Percentiles rank a stretch among this genome's conserved stretches.
phyloP scores from a whole-genome alignment of 2,329 filamentous ascomycete species.

The Conoideocrella luteorostrata region DNA sequence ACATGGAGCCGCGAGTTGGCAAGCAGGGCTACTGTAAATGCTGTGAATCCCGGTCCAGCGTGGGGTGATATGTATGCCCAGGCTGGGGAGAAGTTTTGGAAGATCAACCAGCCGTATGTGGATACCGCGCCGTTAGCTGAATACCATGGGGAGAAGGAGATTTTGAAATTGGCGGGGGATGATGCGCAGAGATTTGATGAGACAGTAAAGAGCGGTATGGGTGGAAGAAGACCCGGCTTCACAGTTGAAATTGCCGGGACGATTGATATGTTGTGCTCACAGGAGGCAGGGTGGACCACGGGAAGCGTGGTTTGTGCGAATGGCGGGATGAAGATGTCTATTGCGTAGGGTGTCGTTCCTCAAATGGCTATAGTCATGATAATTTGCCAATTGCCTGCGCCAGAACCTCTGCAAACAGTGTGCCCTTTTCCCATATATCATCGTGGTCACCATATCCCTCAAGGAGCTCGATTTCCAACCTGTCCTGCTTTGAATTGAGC shows the following conservation, averaged over 20 bases:
- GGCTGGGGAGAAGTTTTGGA: constrained; percentile 27
- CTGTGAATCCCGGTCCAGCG: constrained; percentile 51
- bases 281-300: constrained; percentile 62
- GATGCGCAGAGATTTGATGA: constrained; percentile 27
- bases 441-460: constrained; percentile 6
- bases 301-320: constrained; percentile 68
- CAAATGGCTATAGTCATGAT: too few relatives aligned
- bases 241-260: constrained; percentile 58
- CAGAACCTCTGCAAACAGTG: constrained; percentile 2
- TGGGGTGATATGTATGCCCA: constrained; percentile 45
- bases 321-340: constrained; percentile 41
- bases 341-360: constrained; percentile 19
- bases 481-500: neutral
- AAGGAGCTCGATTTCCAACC: neutral
- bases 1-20: constrained; percentile 52
- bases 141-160: constrained; percentile 25
- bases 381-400: neutral
- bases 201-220: constrained; percentile 27
- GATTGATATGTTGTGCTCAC: constrained; percentile 63
- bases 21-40: constrained; percentile 48
- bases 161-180: constrained; percentile 21
- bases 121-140: constrained; percentile 28
- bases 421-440: constrained; percentile 5
- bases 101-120: constrained; percentile 32
- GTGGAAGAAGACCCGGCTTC: constrained; percentile 27